These are phyloP conservation scores for Chlamydomonas urium DNA, from an alignment of 139 green algal species.

Conservation along the genomic window DNA sequence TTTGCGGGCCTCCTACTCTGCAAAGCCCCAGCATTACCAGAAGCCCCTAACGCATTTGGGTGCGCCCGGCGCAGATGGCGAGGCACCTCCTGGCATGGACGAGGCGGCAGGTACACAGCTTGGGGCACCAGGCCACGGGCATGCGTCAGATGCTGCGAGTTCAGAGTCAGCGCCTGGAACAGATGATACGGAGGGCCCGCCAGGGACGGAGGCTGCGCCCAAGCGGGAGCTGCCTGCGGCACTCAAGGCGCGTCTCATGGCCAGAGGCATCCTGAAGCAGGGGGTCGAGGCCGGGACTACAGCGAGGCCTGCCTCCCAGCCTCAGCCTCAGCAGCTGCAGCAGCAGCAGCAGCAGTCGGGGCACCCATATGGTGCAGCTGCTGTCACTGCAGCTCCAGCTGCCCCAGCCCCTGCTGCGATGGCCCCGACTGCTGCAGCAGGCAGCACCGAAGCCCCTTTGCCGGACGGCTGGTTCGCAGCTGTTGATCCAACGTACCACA, in stretches of 20 bases:
- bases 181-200: too few species aligned
- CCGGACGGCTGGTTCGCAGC: slow-evolving; percentile 63
- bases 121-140: too few species aligned
- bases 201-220: not conserved
- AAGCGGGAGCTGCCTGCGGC: slow-evolving; percentile 51
- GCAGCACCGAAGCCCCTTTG: slow-evolving; percentile 26
- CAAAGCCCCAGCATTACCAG: slow-evolving; percentile 12
- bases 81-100: slow-evolving; percentile 10
- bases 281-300: not conserved
- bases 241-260: slow-evolving; percentile 46
- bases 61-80: slow-evolving; percentile 3
- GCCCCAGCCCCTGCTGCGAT: slow-evolving; percentile 14
- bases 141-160: too few species aligned
- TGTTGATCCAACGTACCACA: slow-evolving; percentile 57
- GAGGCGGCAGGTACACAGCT: too few species aligned
- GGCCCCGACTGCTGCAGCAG: slow-evolving; percentile 8
- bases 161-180: too few species aligned
- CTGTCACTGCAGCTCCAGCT: slow-evolving; percentile 14
- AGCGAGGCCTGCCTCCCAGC: not conserved
- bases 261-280: slow-evolving; percentile 49
- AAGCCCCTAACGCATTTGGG: too few species aligned
- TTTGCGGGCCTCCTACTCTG: slow-evolving; percentile 12
- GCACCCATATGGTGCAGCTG: not conserved
- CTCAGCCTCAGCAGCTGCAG: too few species aligned
- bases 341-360: slow-evolving; percentile 19